Conservation (phyloP, 2,329 filamentous ascomycete genomes). For the Lasiodiplodia sp. region DNA sequence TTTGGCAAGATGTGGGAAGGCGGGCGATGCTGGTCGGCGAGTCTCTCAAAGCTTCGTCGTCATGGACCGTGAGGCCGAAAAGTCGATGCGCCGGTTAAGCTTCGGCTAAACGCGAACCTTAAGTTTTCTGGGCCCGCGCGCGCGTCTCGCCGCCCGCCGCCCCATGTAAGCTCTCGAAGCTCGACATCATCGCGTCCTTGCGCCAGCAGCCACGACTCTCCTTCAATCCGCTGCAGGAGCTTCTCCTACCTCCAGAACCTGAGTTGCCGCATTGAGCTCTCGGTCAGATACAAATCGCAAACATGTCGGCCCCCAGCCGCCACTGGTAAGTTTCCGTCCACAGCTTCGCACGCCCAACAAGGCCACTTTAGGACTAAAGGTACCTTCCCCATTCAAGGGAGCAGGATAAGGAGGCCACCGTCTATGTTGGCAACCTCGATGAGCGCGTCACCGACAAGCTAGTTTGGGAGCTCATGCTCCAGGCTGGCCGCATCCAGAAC, state of each 20-base stretch:
- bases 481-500: constrained; percentile 96
- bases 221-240: not conserved
- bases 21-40: constrained; percentile 15
- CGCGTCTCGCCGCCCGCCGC: constrained; percentile 23
- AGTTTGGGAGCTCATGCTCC: constrained; percentile 97
- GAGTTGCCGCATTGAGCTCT: not conserved
- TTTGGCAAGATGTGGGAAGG: constrained; percentile 18
- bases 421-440: constrained; percentile 98
- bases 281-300: not conserved
- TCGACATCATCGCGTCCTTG: constrained; percentile 16
- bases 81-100: constrained; percentile 26
- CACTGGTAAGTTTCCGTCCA: constrained; percentile 25
- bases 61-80: constrained; percentile 26
- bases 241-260: not conserved
- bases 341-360: not conserved
- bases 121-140: constrained; percentile 19
- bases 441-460: constrained; percentile 90
- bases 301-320: constrained; percentile 24
- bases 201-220: constrained; percentile 3
- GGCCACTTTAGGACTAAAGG: not conserved
- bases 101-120: not conserved
- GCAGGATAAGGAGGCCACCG: constrained; percentile 97
- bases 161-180: constrained; percentile 20
- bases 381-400: constrained; percentile 50
- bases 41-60: constrained; percentile 18